Evolutionary conservation across 2,329 filamentous ascomycete genomes (phyloP).

Genomic region (Ophiostoma sp.): DNA sequence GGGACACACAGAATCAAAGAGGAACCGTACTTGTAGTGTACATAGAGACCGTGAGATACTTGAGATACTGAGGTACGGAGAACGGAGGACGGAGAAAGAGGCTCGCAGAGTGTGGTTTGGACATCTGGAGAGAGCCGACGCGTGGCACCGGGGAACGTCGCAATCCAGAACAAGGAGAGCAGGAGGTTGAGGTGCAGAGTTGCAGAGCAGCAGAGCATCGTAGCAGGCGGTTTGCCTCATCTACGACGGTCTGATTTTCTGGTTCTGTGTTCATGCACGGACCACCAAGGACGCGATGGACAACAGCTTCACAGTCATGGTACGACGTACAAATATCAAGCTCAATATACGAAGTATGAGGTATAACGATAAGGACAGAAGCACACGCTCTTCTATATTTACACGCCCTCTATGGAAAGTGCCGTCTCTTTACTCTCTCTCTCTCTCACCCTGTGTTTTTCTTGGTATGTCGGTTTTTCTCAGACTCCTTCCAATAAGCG

Average conservation of each 20-base stretch:
- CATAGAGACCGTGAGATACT: background rate
- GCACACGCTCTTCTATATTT: background rate
- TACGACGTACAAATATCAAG: background rate
- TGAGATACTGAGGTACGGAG: background rate
- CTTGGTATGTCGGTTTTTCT: too few relatives aligned
- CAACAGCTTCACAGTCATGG: background rate
- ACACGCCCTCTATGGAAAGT: constrained; percentile 1
- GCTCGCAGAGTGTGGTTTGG: background rate
- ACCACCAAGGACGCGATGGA: background rate
- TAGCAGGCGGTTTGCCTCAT: background rate
- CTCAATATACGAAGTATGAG: background rate
- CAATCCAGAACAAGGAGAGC: background rate
- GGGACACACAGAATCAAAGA: background rate
- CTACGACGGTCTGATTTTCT: too few relatives aligned
- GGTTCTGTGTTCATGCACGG: background rate
- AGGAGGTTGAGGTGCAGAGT: background rate
- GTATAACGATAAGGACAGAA: background rate
- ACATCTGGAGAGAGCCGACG: constrained; percentile 4
- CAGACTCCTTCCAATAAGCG: background rate
- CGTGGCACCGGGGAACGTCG: background rate
- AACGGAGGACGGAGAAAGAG: background rate
- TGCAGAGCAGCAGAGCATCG: constrained; percentile 1
- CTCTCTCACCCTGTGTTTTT: background rate
- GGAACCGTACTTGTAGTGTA: background rate
- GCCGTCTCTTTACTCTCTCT: background rate